phyloP scores from a whole-genome alignment of 75 land plant genomes.

The Picea glauca region DNA sequence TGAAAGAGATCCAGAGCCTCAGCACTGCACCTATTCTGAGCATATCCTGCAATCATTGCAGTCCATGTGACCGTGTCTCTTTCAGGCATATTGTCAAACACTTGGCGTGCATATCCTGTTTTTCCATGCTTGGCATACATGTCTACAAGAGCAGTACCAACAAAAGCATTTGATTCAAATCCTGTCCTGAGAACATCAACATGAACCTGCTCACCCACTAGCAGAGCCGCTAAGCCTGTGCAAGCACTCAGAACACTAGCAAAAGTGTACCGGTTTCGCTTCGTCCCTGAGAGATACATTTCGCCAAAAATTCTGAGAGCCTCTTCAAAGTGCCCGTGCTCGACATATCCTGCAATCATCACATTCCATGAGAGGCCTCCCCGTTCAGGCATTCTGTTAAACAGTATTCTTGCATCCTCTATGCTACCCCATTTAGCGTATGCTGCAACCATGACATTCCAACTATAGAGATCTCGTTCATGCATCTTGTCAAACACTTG shows the following conservation, averaged over 20 bases:
- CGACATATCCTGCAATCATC: constrained; percentile 17
- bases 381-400: too few species aligned
- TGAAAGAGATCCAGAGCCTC: neutral
- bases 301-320: constrained; percentile 8
- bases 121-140: constrained; percentile 26
- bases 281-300: neutral
- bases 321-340: neutral
- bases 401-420: too few species aligned
- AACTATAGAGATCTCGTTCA: too few species aligned
- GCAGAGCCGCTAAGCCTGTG: neutral
- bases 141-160: constrained; percentile 18
- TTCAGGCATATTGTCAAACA: constrained; percentile 8
- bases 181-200: neutral
- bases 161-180: neutral
- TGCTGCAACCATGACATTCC: too few species aligned
- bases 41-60: constrained; percentile 14
- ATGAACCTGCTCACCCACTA: constrained; percentile 17
- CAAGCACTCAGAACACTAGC: constrained; percentile 5
- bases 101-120: neutral
- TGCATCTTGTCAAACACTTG: too few species aligned
- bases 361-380: neutral
- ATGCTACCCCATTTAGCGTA: too few species aligned
- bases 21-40: neutral
- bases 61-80: constrained; percentile 15
- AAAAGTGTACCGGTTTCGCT: neutral